These are phyloP conservation scores for Nicotiana obtusifolia DNA, from an alignment of 257 asterid species.

Conservation along the genomic window DNA sequence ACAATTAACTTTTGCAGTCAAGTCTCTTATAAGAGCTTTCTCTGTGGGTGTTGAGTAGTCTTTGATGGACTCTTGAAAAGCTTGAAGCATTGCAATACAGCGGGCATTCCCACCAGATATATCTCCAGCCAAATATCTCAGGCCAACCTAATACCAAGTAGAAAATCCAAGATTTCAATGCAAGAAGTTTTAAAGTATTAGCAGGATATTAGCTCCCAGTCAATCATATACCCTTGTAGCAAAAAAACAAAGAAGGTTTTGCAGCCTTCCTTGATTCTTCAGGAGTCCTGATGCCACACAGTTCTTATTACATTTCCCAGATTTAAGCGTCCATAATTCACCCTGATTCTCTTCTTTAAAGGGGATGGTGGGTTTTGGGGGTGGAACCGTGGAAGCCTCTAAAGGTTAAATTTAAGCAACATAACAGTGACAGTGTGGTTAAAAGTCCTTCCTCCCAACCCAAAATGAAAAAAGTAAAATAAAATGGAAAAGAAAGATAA, in stretches of 20 bases:
- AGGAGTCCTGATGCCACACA: neutral
- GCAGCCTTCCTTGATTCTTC: constrained; percentile 6
- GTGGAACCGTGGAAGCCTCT: neutral
- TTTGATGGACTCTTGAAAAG: constrained; percentile 67
- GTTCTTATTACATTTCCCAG: neutral
- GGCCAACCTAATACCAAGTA: constrained; percentile 63
- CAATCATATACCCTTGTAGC: neutral
- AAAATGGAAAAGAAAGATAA: neutral
- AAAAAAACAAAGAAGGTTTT: neutral
- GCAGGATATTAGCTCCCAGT: neutral
- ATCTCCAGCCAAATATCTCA: constrained; percentile 76
- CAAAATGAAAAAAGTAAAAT: neutral
- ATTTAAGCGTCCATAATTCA: neutral
- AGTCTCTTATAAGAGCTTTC: constrained; percentile 72
- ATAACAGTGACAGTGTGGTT: neutral
- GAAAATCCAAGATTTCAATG: constrained; percentile 9
- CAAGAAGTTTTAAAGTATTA: neutral
- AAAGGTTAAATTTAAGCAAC: neutral
- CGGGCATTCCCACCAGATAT: constrained; percentile 93
- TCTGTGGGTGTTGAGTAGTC: constrained; percentile 77
- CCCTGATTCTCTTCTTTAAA: neutral
- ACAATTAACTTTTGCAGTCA: constrained; percentile 62
- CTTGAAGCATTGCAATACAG: constrained; percentile 89
- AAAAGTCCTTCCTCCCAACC: neutral
- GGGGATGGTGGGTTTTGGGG: neutral